Evolutionary conservation across 495 filamentous ascomycete genomes (phyloP).

Genomic region (Friedmanniomyces endolithicus): DNA sequence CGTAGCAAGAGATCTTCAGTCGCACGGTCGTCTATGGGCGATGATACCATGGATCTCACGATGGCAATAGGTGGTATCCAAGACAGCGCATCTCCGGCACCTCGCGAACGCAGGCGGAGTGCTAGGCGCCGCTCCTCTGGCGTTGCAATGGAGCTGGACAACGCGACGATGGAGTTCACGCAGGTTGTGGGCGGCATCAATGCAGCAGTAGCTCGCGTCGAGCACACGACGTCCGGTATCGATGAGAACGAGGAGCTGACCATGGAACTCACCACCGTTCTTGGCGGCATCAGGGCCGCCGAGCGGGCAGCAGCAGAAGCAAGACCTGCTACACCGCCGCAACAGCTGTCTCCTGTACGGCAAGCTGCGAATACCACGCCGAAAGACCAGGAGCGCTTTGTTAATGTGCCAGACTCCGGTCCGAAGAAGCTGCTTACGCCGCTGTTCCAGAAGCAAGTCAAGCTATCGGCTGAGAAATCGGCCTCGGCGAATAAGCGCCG

Average conservation of each 20-base stretch:
- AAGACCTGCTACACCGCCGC: slow-evolving; percentile 30
- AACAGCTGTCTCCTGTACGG: slow-evolving; percentile 36
- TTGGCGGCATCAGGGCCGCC: slow-evolving; percentile 45
- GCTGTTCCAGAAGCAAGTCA: slow-evolving; percentile 32
- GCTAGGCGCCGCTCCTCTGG: slow-evolving; percentile 19
- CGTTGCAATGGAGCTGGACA: slow-evolving; percentile 32
- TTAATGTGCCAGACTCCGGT: slow-evolving; percentile 33
- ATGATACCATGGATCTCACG: slow-evolving; percentile 55
- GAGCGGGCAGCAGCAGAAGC: slow-evolving; percentile 5
- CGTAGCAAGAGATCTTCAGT: slow-evolving; percentile 19
- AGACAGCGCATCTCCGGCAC: slow-evolving; percentile 16
- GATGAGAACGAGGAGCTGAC: slow-evolving; percentile 61
- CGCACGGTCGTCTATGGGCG: slow-evolving; percentile 21
- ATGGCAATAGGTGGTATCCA: slow-evolving; percentile 67
- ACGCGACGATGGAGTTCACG: slow-evolving; percentile 71
- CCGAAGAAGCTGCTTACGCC: slow-evolving; percentile 33
- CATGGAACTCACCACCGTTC: slow-evolving; percentile 67
- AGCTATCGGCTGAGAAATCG: slow-evolving; percentile 11
- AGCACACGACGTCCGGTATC: slow-evolving; percentile 16
- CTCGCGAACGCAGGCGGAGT: slow-evolving; percentile 19
- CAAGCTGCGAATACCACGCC: slow-evolving; percentile 34
- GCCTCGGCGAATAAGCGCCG: slow-evolving; percentile 10
- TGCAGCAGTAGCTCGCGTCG: background rate
- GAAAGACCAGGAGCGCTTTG: slow-evolving; percentile 39
- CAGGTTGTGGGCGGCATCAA: slow-evolving; percentile 54